phyloP scores from a whole-genome alignment of 257 asterid genomes.

The Capsicum baccatum region DNA sequence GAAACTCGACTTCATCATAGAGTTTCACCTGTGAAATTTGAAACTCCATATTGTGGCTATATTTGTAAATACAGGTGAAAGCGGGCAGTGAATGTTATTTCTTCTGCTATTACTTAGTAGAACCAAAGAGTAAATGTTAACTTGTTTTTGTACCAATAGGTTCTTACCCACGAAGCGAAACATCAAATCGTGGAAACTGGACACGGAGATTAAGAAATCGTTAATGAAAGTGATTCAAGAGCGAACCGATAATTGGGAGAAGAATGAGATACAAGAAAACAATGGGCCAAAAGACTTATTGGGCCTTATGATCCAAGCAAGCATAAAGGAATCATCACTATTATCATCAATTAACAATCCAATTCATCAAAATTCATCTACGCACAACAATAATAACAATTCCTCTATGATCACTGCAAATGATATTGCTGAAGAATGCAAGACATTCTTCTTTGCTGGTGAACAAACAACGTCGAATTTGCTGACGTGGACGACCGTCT shows the following conservation, averaged over 20 bases:
- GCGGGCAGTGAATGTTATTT: not conserved
- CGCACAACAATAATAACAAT: not conserved
- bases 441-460: slow-evolving; percentile 60
- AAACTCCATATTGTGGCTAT: not conserved
- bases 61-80: not conserved
- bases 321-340: slow-evolving; percentile 33
- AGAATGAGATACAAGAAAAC: slow-evolving; percentile 38
- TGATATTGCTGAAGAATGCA: slow-evolving; percentile 59
- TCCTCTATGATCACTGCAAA: slow-evolving; percentile 43
- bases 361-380: not conserved
- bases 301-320: slow-evolving; percentile 55
- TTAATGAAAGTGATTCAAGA: slow-evolving; percentile 49
- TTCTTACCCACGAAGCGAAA: slow-evolving; percentile 54
- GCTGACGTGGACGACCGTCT: slow-evolving; percentile 60
- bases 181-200: slow-evolving; percentile 58
- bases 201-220: slow-evolving; percentile 52
- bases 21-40: not conserved
- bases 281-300: slow-evolving; percentile 50
- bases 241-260: slow-evolving; percentile 47
- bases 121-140: not conserved
- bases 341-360: not conserved
- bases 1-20: too few species aligned
- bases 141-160: not conserved
- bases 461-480: slow-evolving; percentile 58
- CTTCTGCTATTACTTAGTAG: not conserved